Conservation (phyloP, 2,329 filamentous ascomycete genomes). For the Rhexocercosporidium sp. region DNA sequence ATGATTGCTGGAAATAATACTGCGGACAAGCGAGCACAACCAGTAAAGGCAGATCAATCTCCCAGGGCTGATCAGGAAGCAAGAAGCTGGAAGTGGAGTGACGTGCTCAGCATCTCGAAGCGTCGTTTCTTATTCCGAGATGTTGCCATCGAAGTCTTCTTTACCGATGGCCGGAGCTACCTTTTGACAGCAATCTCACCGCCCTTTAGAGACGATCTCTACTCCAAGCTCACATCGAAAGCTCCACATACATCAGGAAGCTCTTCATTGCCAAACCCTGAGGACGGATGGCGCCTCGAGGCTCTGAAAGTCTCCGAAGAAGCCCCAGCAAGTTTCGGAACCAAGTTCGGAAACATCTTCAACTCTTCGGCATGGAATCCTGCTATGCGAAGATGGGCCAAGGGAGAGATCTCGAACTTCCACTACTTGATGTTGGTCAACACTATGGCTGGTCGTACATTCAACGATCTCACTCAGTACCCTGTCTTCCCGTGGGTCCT, state of each 20-base stretch:
- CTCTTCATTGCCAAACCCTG: constrained; percentile 73
- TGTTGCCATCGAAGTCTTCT: constrained; percentile 96
- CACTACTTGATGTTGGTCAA: constrained; percentile 99
- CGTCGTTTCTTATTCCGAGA: constrained; percentile 93
- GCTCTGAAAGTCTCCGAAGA: constrained; percentile 73
- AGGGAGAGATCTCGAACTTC: constrained; percentile 96
- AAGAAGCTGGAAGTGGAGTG: constrained; percentile 90
- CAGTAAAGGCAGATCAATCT: constrained; percentile 70
- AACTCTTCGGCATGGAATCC: constrained; percentile 82
- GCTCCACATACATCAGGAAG: constrained; percentile 79
- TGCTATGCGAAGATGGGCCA: constrained; percentile 86
- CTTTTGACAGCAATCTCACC: constrained; percentile 83
- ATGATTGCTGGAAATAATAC: constrained; percentile 79
- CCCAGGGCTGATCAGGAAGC: constrained; percentile 82
- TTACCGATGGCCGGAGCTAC: constrained; percentile 95
- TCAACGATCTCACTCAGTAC: constrained; percentile 98
- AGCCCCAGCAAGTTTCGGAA: constrained; percentile 69
- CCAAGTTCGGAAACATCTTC: constrained; percentile 92
- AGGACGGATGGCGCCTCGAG: constrained; percentile 92
- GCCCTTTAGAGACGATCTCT: constrained; percentile 77
- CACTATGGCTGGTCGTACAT: constrained; percentile 94
- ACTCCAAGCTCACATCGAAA: constrained; percentile 74
- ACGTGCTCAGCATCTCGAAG: constrained; percentile 95
- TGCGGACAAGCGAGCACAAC: constrained; percentile 64
- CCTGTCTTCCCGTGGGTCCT: constrained; percentile 98